Conservation (phyloP, 768 basidiomycete species). For the Phanerochaete carnosa region DNA sequence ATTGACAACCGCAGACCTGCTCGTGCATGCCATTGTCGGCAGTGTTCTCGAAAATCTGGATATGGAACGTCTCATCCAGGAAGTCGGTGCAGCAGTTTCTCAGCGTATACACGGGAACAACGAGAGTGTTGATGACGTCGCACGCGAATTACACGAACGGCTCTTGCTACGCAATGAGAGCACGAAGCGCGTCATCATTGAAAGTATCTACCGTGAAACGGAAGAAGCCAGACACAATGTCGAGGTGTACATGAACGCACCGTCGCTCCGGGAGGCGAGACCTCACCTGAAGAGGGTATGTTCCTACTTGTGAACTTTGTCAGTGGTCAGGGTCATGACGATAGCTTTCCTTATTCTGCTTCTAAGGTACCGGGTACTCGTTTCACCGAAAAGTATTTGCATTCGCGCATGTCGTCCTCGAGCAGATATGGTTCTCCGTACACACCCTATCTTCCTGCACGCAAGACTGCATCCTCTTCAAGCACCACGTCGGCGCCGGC, state of each 20-base stretch:
- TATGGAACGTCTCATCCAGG: slow-evolving; percentile 94
- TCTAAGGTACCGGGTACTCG: slow-evolving; percentile 87
- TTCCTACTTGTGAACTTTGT: slow-evolving; percentile 16
- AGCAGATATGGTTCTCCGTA: slow-evolving; percentile 48
- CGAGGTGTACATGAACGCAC: slow-evolving; percentile 72
- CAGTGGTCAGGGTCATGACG: neutral
- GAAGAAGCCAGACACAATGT: slow-evolving; percentile 91
- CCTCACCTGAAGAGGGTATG: slow-evolving; percentile 75
- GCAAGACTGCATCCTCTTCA: slow-evolving; percentile 36
- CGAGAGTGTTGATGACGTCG: slow-evolving; percentile 96
- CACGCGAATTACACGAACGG: slow-evolving; percentile 89
- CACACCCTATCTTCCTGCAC: slow-evolving; percentile 41
- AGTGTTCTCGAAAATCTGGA: slow-evolving; percentile 97
- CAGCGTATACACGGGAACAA: slow-evolving; percentile 89
- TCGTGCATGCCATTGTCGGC: slow-evolving; percentile 94
- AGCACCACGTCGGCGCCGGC: slow-evolving; percentile 21
- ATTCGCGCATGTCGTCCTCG: slow-evolving; percentile 54
- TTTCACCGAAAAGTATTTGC: slow-evolving; percentile 95
- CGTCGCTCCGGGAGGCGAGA: slow-evolving; percentile 67
- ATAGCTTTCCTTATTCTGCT: slow-evolving; percentile 3
- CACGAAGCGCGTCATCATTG: slow-evolving; percentile 95
- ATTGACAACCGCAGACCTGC: slow-evolving; percentile 89
- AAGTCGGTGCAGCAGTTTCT: slow-evolving; percentile 92
- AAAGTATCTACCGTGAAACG: slow-evolving; percentile 93
- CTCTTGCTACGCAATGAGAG: slow-evolving; percentile 89